phyloP scores from a whole-genome alignment of 768 basidiomycete genomes.

The Rhodotorula graminis region DNA sequence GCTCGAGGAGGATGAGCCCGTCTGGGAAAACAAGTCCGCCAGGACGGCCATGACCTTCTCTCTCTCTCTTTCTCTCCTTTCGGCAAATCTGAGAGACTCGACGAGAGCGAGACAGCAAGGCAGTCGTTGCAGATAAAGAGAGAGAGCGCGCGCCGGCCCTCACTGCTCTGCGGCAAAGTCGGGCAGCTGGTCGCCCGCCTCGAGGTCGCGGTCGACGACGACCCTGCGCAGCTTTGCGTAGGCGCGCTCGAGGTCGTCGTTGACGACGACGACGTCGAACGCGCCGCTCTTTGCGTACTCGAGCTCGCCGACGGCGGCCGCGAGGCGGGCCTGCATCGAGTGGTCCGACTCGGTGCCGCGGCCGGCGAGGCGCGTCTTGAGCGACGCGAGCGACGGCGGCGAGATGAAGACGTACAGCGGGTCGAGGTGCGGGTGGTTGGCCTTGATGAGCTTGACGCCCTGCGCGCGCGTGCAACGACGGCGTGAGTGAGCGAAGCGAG shows the following conservation, averaged over 20 bases:
- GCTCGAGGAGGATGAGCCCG: background rate
- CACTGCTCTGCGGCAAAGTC: conserved; percentile 39
- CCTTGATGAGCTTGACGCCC: conserved; percentile 88
- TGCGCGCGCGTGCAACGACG: conserved; percentile 45
- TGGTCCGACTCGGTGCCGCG: conserved; percentile 80
- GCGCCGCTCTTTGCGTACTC: conserved; percentile 69
- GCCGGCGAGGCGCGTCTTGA: conserved; percentile 64
- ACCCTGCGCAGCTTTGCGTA: conserved; percentile 71
- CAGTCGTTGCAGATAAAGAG: too few relatives aligned
- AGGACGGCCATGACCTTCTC: too few relatives aligned
- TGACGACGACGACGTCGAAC: conserved; percentile 81
- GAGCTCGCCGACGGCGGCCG: conserved; percentile 72
- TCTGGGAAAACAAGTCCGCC: too few relatives aligned
- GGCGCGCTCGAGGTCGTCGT: conserved; percentile 79
- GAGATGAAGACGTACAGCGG: conserved; percentile 89
- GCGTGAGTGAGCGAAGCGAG: background rate
- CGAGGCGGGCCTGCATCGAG: conserved; percentile 67
- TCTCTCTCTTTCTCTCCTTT: too few relatives aligned
- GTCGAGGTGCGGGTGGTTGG: conserved; percentile 61
- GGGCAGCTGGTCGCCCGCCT: conserved; percentile 61
- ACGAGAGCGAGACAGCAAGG: too few relatives aligned
- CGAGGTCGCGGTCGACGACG: conserved; percentile 63
- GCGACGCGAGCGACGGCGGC: conserved; percentile 69
- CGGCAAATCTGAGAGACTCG: background rate
- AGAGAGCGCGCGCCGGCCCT: background rate